Conservation (phyloP, 1,284 basidiomycete species). For the Moesziomyces antarcticus region DNA sequence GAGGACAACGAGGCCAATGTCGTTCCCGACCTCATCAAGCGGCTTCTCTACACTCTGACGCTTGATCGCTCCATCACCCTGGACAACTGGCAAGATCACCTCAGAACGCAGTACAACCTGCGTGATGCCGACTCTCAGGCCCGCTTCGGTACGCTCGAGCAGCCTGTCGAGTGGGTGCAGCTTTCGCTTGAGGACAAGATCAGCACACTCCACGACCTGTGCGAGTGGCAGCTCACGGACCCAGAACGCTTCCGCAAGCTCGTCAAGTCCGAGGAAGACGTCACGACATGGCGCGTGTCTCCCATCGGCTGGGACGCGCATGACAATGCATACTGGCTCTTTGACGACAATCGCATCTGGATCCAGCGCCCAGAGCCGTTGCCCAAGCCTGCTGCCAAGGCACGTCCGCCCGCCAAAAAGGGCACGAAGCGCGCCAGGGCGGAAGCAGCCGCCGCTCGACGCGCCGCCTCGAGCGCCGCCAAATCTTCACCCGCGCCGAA, state of each 20-base stretch:
- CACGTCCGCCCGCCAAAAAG: constrained; percentile 46
- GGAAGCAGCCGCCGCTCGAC: constrained; percentile 51
- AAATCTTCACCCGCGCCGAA: constrained; percentile 74
- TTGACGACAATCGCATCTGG: constrained; percentile 88
- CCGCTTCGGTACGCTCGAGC: constrained; percentile 56
- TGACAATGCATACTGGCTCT: constrained; percentile 86
- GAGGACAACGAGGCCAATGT: constrained; percentile 69
- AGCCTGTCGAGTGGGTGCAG: constrained; percentile 69
- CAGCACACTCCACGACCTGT: constrained; percentile 59
- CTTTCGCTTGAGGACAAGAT: constrained; percentile 71
- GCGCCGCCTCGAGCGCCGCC: constrained; percentile 68
- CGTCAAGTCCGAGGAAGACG: constrained; percentile 70
- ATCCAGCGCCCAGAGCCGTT: constrained; percentile 74
- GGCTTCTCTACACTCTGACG: constrained; percentile 71
- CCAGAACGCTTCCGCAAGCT: constrained; percentile 71
- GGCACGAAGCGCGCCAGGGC: constrained; percentile 36
- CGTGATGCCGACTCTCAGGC: constrained; percentile 36
- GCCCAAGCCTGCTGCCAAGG: constrained; percentile 43
- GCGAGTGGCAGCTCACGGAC: constrained; percentile 73
- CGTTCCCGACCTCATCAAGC: constrained; percentile 69
- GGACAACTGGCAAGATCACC: constrained; percentile 55
- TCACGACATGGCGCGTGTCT: constrained; percentile 74
- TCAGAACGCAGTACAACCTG: constrained; percentile 43
- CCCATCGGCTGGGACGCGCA: constrained; percentile 86
- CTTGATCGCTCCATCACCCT: constrained; percentile 70